Conservation (phyloP, 75 land plant genomes). For the Cryptomeria japonica region DNA sequence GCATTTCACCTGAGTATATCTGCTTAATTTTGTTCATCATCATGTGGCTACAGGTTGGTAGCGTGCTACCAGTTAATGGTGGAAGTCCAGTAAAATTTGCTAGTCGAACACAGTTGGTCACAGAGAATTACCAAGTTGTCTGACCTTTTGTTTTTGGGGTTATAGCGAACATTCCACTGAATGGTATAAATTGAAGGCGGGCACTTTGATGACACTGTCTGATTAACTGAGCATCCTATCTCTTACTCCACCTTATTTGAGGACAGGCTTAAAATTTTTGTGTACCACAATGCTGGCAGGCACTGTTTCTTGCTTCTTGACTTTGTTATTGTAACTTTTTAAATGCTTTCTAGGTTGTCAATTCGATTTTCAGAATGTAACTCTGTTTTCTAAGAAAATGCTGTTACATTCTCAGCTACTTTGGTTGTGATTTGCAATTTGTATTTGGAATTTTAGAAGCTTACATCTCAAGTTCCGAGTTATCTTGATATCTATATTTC, state of each 20-base stretch:
- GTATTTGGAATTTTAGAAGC: neutral
- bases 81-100: slow-evolving; percentile 49
- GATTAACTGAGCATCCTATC: neutral
- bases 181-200: neutral
- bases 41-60: slow-evolving; percentile 49
- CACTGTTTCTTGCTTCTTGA: neutral
- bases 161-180: neutral
- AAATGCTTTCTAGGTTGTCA: neutral
- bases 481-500: neutral
- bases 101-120: slow-evolving; percentile 52
- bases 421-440: neutral
- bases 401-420: neutral
- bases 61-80: slow-evolving; percentile 51
- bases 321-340: neutral
- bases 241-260: neutral
- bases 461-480: neutral
- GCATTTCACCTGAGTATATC: neutral
- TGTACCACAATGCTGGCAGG: too few relatives aligned
- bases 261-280: neutral
- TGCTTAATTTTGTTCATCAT: neutral
- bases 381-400: neutral
- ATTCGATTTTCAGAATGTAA: neutral
- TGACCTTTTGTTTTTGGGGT: slow-evolving; percentile 11
- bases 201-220: neutral
- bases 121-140: slow-evolving; percentile 76